These are phyloP conservation scores for Plasmodium cynomolgi DNA, from an alignment of 169 alveolate species.

Conservation along the genomic window DNA sequence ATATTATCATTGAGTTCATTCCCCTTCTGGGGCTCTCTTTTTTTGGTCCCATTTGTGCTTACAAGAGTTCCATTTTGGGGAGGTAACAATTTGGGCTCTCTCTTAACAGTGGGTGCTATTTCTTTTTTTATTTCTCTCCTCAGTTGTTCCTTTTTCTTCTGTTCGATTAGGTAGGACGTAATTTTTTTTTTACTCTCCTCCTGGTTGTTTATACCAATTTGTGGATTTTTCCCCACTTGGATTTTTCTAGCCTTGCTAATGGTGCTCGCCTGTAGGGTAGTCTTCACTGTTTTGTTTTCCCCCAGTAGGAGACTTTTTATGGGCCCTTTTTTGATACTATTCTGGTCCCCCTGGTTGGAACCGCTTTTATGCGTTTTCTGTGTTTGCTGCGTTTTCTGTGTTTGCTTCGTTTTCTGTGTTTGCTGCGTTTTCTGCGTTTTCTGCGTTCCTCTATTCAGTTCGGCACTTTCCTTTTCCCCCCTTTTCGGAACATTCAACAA, in stretches of 20 bases:
- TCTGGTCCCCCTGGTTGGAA: background rate
- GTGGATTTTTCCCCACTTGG: background rate
- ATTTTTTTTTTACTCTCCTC: background rate
- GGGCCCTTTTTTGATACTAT: background rate
- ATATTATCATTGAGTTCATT: conserved; percentile 15
- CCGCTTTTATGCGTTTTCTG: background rate
- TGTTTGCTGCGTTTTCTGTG: too few relatives aligned
- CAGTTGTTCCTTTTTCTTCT: background rate
- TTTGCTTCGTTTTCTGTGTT: too few relatives aligned
- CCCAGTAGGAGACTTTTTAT: background rate
- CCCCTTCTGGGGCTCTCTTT: background rate
- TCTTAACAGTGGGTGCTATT: background rate
- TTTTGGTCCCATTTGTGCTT: background rate
- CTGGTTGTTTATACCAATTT: background rate
- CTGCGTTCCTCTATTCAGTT: background rate
- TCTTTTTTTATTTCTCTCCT: background rate
- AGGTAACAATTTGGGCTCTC: background rate
- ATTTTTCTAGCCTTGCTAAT: background rate
- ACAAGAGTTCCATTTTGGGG: background rate
- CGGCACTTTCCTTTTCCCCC: conserved; percentile 1
- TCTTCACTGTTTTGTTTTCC: background rate
- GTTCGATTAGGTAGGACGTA: background rate
- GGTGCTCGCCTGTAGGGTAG: background rate
- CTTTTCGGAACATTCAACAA: conserved; percentile 42
- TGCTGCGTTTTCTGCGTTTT: too few relatives aligned